Evolutionary conservation across 768 basidiomycete species (phyloP), one percentile per base, ranked within the genome.

Genomic region (Pulveroboletus ravenelii): DNA sequence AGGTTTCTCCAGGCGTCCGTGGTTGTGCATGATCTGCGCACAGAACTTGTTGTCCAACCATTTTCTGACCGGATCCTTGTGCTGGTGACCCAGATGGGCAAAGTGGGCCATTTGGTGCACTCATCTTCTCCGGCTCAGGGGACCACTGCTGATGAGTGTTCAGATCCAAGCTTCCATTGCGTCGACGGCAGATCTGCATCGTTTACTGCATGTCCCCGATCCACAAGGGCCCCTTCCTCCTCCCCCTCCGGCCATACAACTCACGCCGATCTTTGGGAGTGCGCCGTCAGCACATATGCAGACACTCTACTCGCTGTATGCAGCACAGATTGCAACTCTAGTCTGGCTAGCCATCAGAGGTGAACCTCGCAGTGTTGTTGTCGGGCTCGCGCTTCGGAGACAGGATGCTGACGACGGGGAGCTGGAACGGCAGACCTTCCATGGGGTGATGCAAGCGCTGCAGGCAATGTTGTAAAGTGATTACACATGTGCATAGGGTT

Each of bases 41-140:
- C 91, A 2, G 84, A 94, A 48, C 70, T 96, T 14, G 57, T 93
- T 40, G 64, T 94, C 7, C 92, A 96, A 60, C 72, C 74, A 0
- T 98, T 82, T 64, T 78, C 80, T 47, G 94, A 97, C 70, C 78
- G 91, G 23, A 72, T 82, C 12, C 73, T 98, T 17, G 84, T 96
- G n/a, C 74, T 96, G 20, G 76, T 97, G 47, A 93, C 92, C 1
- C 94, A 98, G 67, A 65, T 91, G 53, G 89, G 89, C 35, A 94
- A 93, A 79, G 85, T 95, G 12, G 94, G 94, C 49, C 83, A 78
- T 62, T 64, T 98, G 71, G 93, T 95, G 63, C 66, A 70, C 37
- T 15, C 46, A 15, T 51, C 49, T 45, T 30, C 23, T 35, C 29
- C 36, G 20, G 30, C n/a, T 17, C 41, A 32, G 34, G 6, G 36